Evolutionary conservation across 1,284 basidiomycete genomes (phyloP).

Genomic region (Neotropicomus parvogracilis): DNA sequence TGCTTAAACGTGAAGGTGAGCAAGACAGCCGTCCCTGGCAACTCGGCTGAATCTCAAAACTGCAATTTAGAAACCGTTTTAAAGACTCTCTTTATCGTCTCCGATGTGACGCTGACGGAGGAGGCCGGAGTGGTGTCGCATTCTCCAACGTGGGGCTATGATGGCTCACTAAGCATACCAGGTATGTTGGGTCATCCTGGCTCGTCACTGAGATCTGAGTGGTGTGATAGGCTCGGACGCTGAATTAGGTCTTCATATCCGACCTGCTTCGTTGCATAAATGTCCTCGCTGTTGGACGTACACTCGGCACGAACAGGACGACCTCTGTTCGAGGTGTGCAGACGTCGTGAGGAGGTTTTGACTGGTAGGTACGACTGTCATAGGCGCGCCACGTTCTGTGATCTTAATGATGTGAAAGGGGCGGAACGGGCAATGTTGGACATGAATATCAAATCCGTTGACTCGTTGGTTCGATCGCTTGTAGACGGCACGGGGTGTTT

Average conservation of each 20-base stretch:
- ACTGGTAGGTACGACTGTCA: not conserved
- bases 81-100: constrained; percentile 76
- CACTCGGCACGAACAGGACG: constrained; percentile 24
- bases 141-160: constrained; percentile 48
- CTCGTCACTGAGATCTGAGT: not conserved
- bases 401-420: no score
- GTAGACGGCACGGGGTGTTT: no score
- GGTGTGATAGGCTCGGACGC: constrained; percentile 13
- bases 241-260: constrained; percentile 20
- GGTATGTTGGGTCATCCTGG: constrained; percentile 34
- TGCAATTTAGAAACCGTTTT: constrained; percentile 50
- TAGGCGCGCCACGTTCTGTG: no score
- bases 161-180: constrained; percentile 39
- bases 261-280: constrained; percentile 24
- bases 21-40: not conserved
- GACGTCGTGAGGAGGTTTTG: constrained; percentile 20
- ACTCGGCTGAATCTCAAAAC: constrained; percentile 1
- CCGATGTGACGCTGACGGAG: constrained; percentile 52
- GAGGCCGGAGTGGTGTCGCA: constrained; percentile 38
- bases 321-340: constrained; percentile 28
- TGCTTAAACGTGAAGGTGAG: constrained; percentile 53
- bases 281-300: constrained; percentile 36
- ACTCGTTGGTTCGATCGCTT: no score
- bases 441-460: no score
- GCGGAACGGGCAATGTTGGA: no score